Conservation (phyloP, 83 land plant species). For the Picea abies region DNA sequence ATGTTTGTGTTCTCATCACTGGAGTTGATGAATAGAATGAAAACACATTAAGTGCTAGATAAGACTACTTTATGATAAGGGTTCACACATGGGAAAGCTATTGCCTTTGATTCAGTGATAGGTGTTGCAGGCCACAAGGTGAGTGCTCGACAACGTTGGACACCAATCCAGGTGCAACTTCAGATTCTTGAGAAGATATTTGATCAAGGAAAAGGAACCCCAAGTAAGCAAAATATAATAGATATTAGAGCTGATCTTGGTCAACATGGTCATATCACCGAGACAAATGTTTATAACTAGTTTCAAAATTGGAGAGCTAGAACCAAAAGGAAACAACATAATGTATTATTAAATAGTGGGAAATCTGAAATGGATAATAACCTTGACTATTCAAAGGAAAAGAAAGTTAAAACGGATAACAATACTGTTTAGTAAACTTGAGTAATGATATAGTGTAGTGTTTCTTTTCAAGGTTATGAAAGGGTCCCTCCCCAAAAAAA, state of each 20-base stretch:
- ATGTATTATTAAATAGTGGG: conserved; percentile 12
- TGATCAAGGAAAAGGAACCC: conserved; percentile 22
- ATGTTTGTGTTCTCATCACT: too few relatives aligned
- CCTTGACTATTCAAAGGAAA: conserved; percentile 10
- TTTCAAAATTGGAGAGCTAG: conserved; percentile 52
- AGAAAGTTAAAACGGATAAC: background rate
- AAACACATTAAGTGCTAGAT: too few relatives aligned
- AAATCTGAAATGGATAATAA: conserved; percentile 25
- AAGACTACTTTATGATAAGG: too few relatives aligned
- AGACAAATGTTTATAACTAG: conserved; percentile 50
- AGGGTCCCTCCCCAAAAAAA: background rate
- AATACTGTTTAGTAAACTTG: background rate
- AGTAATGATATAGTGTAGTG: background rate
- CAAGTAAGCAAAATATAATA: conserved; percentile 41
- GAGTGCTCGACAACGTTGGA: too few relatives aligned
- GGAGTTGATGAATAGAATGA: too few relatives aligned
- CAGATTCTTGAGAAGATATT: conserved; percentile 29
- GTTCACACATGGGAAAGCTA: too few relatives aligned
- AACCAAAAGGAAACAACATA: conserved; percentile 47
- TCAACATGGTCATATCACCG: conserved; percentile 33
- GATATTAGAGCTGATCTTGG: conserved; percentile 36
- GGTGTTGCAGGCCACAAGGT: too few relatives aligned
- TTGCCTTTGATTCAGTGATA: too few relatives aligned
- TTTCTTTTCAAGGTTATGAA: background rate
- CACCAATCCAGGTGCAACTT: too few relatives aligned